Evolutionary conservation across 176 grass and related monocot genomes (phyloP).

Genomic region (Bothriochloa decipiens): DNA sequence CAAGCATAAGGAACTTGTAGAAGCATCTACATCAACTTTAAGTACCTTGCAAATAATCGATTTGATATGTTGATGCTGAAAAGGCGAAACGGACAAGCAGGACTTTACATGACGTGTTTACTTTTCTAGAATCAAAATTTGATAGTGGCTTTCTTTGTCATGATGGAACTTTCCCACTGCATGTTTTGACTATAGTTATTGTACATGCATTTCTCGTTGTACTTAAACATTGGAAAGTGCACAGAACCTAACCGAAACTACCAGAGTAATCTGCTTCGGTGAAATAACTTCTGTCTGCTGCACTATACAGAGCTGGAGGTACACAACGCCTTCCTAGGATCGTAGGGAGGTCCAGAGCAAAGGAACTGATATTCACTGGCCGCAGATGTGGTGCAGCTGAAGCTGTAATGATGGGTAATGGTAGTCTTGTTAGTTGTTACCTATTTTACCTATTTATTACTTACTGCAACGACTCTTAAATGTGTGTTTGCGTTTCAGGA

Average conservation of each 20-base stretch:
- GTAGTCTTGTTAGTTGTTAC: neutral
- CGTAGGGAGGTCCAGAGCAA: slow-evolving; percentile 72
- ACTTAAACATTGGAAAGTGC: neutral
- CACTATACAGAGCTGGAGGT: slow-evolving; percentile 72
- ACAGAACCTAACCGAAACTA: slow-evolving; percentile 15
- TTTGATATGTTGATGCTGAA: slow-evolving; percentile 16
- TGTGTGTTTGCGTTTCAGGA: slow-evolving; percentile 38
- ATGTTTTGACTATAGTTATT: neutral
- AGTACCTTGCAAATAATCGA: neutral
- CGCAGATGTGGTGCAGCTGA: slow-evolving; percentile 61
- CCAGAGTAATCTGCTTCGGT: slow-evolving; percentile 26
- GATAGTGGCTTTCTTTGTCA: neutral
- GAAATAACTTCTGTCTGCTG: slow-evolving; percentile 33
- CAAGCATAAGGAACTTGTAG: slow-evolving; percentile 11
- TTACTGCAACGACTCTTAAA: neutral
- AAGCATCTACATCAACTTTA: neutral
- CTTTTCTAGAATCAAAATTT: slow-evolving; percentile 21
- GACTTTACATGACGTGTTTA: neutral
- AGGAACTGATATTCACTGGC: slow-evolving; percentile 82
- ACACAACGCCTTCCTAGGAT: slow-evolving; percentile 89
- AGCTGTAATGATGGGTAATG: slow-evolving; percentile 70
- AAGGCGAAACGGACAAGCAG: neutral
- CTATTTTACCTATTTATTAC: neutral
- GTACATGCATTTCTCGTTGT: neutral
- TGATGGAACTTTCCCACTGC: slow-evolving; percentile 14